Conservation (phyloP, 805 yeast genomes). For the Wickerhamiella sergipiensis region DNA sequence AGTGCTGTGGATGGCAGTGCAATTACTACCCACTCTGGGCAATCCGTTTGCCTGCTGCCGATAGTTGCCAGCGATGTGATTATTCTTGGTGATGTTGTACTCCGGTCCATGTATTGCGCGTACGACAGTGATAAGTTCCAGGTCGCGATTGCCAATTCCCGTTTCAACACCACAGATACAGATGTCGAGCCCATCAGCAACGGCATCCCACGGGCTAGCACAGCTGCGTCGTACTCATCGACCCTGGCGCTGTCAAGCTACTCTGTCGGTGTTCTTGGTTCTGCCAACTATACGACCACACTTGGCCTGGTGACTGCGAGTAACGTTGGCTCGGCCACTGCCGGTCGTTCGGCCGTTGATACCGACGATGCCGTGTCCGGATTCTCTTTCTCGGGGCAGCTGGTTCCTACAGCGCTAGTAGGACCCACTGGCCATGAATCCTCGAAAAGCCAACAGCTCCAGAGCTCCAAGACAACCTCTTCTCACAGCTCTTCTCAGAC, state of each 20-base stretch:
- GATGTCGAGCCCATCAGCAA: conserved; percentile 13
- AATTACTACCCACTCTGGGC: neutral
- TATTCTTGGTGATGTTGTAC: conserved; percentile 52
- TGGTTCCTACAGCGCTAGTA: too few species aligned
- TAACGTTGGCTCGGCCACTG: neutral
- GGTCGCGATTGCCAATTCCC: conserved; percentile 44
- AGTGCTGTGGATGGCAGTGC: neutral
- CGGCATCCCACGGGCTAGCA: conserved; percentile 13
- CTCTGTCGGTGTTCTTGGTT: neutral
- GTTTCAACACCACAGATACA: conserved; percentile 17
- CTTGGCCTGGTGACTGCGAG: neutral
- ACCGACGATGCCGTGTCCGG: too few species aligned
- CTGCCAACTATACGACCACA: neutral
- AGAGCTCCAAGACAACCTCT: too few species aligned
- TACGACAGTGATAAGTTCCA: conserved; percentile 47
- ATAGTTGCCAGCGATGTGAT: conserved; percentile 12
- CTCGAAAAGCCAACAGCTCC: too few species aligned
- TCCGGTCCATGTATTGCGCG: conserved; percentile 58
- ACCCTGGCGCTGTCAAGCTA: neutral
- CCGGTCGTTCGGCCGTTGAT: neutral
- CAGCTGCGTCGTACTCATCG: conserved; percentile 12
- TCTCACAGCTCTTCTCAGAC: too few species aligned
- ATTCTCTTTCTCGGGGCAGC: too few species aligned
- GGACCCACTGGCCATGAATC: too few species aligned
- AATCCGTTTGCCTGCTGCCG: neutral